Conservation (phyloP, 345 rosid species). For the Brassica incana region DNA sequence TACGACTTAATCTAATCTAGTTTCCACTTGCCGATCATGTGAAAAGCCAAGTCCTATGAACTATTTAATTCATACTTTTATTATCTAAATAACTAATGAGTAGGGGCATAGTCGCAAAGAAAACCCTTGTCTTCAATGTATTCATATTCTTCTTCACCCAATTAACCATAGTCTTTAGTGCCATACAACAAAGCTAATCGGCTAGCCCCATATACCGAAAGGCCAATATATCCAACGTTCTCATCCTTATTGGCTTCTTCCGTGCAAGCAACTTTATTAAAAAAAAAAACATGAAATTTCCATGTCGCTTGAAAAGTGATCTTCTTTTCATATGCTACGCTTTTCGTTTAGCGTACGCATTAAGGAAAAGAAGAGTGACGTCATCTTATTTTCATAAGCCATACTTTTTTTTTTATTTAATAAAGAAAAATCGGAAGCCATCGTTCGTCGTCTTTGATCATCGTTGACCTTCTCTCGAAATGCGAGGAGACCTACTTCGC, state of each 20-base stretch:
- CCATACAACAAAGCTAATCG: too few species aligned
- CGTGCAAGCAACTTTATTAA: conserved; percentile 19
- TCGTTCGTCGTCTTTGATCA: conserved; percentile 6
- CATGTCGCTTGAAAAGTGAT: conserved; percentile 14
- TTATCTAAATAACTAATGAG: too few species aligned
- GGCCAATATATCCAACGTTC: conserved; percentile 18
- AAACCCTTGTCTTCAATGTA: too few species aligned
- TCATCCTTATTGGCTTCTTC: background rate
- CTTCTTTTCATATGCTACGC: background rate
- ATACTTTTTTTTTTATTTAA: background rate
- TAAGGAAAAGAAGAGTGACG: background rate
- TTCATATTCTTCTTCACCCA: too few species aligned
- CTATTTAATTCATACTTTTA: too few species aligned
- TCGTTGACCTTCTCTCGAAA: conserved; percentile 16
- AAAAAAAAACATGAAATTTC: background rate
- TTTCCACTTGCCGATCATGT: too few species aligned
- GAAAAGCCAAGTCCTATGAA: too few species aligned
- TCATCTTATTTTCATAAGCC: background rate
- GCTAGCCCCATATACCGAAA: too few species aligned
- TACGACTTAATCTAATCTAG: too few species aligned
- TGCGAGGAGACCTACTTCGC: conserved; percentile 39
- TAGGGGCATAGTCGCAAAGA: too few species aligned
- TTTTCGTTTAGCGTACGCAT: conserved; percentile 29
- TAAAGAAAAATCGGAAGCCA: background rate
- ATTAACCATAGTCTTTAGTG: too few species aligned